phyloP scores from a whole-genome alignment of 1,284 basidiomycete species.

The Microbotryomycetes sp. region DNA sequence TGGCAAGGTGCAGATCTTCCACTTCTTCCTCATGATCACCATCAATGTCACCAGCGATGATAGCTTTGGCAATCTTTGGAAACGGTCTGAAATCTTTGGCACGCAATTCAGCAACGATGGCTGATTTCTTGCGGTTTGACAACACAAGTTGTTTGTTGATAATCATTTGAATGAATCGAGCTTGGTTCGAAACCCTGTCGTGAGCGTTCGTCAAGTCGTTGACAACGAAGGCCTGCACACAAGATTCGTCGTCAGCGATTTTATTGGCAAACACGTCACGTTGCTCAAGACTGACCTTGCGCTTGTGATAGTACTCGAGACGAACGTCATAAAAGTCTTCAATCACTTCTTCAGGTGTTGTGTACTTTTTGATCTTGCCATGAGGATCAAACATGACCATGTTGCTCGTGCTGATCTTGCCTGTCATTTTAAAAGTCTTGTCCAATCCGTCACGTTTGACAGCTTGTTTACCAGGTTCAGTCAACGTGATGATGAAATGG shows the following conservation, averaged over 20 bases:
- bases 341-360: constrained; percentile 81
- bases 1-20: constrained; percentile 45
- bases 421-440: constrained; percentile 85
- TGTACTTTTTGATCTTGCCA: constrained; percentile 93
- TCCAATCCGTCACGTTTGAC: constrained; percentile 81
- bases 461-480: constrained; percentile 71
- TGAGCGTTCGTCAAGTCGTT: constrained; percentile 75
- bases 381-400: constrained; percentile 99
- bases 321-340: constrained; percentile 90
- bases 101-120: constrained; percentile 78
- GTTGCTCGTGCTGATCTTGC: constrained; percentile 80
- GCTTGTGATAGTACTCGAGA: constrained; percentile 84
- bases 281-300: constrained; percentile 66
- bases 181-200: constrained; percentile 88
- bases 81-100: constrained; percentile 81
- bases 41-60: constrained; percentile 64
- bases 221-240: constrained; percentile 68
- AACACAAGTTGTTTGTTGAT: constrained; percentile 81
- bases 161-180: constrained; percentile 96
- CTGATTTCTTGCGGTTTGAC: constrained; percentile 82
- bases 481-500: constrained; percentile 81
- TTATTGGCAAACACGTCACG: no score
- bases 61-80: constrained; percentile 67
- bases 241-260: background rate
- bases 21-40: constrained; percentile 58